Conservation (phyloP, 2,329 filamentous ascomycete species). For the Ophiosphaerella narmari region DNA sequence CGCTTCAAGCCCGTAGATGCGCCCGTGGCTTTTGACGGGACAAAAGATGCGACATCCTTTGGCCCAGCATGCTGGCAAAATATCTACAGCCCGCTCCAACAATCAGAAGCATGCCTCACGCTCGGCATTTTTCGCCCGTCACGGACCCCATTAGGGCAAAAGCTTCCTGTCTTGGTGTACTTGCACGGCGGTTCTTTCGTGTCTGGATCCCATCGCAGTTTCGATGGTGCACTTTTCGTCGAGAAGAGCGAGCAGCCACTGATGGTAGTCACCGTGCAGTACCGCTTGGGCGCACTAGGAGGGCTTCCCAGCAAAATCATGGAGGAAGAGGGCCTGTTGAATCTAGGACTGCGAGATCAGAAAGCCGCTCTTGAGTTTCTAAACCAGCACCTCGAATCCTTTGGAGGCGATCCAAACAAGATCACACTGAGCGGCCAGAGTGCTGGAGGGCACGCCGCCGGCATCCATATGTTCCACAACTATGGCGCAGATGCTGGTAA, state of each 20-base stretch:
- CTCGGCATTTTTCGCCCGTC: conserved; percentile 39
- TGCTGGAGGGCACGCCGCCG: conserved; percentile 46
- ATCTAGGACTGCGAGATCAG: conserved; percentile 40
- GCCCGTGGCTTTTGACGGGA: conserved; percentile 49
- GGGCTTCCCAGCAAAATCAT: conserved; percentile 41
- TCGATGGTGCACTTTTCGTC: conserved; percentile 43
- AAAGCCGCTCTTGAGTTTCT: conserved; percentile 45
- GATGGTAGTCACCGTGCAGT: conserved; percentile 43
- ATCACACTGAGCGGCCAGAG: conserved; percentile 50
- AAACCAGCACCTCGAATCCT: conserved; percentile 44
- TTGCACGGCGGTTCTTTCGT: conserved; percentile 41
- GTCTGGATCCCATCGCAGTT: conserved; percentile 32
- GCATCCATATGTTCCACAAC: conserved; percentile 44
- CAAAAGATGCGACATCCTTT: conserved; percentile 45
- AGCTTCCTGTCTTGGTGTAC: conserved; percentile 39
- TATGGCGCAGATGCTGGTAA: conserved; percentile 38
- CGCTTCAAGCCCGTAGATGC: conserved; percentile 51
- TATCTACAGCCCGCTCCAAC: conserved; percentile 33
- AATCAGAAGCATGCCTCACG: conserved; percentile 43
- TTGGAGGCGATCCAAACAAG: conserved; percentile 46
- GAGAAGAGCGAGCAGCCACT: conserved; percentile 35
- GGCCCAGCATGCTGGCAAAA: conserved; percentile 54
- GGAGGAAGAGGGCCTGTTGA: conserved; percentile 40
- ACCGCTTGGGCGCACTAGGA: conserved; percentile 41
- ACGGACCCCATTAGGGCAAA: conserved; percentile 29